Evolutionary conservation across 1,284 basidiomycete genomes (phyloP).

Genomic region (Anthracocystis panici-leucophaei): DNA sequence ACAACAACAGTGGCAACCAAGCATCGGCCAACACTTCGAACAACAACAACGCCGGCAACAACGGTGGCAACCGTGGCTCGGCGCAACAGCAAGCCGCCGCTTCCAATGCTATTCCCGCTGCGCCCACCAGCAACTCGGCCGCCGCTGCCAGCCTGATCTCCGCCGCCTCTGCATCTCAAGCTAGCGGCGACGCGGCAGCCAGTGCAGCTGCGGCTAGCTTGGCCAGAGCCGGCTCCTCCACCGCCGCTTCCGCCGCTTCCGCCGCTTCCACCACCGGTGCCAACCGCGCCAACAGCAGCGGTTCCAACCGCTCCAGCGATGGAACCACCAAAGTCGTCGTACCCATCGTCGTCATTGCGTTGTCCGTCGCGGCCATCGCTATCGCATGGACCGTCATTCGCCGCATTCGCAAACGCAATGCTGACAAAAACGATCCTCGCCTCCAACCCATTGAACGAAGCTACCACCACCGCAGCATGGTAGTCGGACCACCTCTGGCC

Average conservation of each 20-base stretch:
- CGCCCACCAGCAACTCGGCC: constrained; percentile 15
- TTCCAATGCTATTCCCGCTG: constrained; percentile 10
- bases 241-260: constrained; percentile 2
- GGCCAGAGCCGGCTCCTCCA: not conserved
- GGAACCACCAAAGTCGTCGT: constrained; percentile 51
- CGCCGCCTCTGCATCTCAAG: constrained; percentile 26
- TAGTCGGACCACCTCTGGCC: constrained; percentile 11
- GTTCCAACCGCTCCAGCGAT: constrained; percentile 18
- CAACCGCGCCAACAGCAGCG: constrained; percentile 32
- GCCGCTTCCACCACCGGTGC: constrained; percentile 24
- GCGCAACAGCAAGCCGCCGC: constrained; percentile 21
- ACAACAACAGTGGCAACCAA: constrained; percentile 16
- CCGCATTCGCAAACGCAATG: constrained; percentile 20
- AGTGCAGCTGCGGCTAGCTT: constrained; percentile 25
- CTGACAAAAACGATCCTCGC: constrained; percentile 23
- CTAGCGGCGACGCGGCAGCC: constrained; percentile 13
- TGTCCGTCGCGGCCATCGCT: constrained; percentile 30
- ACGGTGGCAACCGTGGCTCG: constrained; percentile 8
- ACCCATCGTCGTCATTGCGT: constrained; percentile 49
- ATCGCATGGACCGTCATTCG: constrained; percentile 35
- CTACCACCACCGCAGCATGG: constrained; percentile 31
- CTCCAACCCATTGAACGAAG: constrained; percentile 23
- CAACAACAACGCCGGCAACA: constrained; percentile 19
- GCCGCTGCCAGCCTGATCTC: constrained; percentile 25
- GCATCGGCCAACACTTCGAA: constrained; percentile 9